Percentiles rank a stretch among this genome's conserved stretches.
phyloP scores from a whole-genome alignment of 148 eudicot genomes.

The Rhododendron henanense region DNA sequence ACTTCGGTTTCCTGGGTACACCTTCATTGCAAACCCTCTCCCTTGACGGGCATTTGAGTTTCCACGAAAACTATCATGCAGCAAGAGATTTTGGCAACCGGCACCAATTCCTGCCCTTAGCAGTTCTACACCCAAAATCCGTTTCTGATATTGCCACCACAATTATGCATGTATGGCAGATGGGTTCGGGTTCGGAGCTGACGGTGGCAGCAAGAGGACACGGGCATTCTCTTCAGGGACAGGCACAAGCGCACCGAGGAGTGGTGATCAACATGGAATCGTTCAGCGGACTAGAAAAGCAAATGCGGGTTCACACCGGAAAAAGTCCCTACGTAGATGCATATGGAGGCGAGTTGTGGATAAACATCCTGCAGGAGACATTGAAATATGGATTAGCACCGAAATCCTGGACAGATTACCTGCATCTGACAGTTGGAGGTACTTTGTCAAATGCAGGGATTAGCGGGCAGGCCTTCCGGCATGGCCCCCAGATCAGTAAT shows the following conservation, averaged over 20 bases:
- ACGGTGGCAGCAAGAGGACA: slow-evolving; percentile 78
- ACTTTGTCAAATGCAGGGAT: slow-evolving; percentile 90
- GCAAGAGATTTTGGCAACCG: slow-evolving; percentile 63
- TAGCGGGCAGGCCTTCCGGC: slow-evolving; percentile 79
- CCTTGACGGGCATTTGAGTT: slow-evolving; percentile 44
- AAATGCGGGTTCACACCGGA: slow-evolving; percentile 37
- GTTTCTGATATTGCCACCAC: slow-evolving; percentile 55
- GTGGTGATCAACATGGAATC: slow-evolving; percentile 72
- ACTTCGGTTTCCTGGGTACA: slow-evolving; percentile 29
- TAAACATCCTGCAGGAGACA: slow-evolving; percentile 51
- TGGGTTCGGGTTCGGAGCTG: slow-evolving; percentile 55
- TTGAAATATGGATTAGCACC: slow-evolving; percentile 69
- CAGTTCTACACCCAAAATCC: slow-evolving; percentile 62
- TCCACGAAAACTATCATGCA: slow-evolving; percentile 38
- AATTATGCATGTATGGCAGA: slow-evolving; percentile 44
- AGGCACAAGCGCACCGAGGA: slow-evolving; percentile 61
- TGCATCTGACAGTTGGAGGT: slow-evolving; percentile 81
- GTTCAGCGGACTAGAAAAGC: slow-evolving; percentile 29
- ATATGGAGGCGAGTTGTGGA: slow-evolving; percentile 82
- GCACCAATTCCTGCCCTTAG: slow-evolving; percentile 40
- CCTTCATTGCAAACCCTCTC: slow-evolving; percentile 37
- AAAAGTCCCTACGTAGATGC: slow-evolving; percentile 56
- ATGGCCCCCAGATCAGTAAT: slow-evolving; percentile 92
- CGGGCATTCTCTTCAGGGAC: slow-evolving; percentile 80
- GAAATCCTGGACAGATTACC: slow-evolving; percentile 94